Base-by-base conservation (phyloP, 2,329 filamentous ascomycete species). In the Lecanoromycetidae sp. region DNA sequence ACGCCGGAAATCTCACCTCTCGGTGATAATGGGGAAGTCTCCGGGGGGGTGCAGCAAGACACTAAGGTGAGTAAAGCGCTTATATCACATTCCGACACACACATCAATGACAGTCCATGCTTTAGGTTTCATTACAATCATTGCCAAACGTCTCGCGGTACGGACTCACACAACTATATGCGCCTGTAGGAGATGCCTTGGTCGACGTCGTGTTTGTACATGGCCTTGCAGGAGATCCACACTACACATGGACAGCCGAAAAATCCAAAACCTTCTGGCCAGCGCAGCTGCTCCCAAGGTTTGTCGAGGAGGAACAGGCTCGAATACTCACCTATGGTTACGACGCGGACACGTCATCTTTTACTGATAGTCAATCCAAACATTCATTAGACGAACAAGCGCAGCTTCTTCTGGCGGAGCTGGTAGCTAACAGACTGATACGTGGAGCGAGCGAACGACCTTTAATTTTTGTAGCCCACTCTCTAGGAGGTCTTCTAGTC, bases 391-490 rank as follows among this genome's bases (percentile, higher is more conserved):
- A 55, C 42, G 54, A 55, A 12, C 53, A 55, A 37, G 52, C 53
- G 22, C 52, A 55, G 15, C 44, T 39, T 36, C 44, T 55, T 27
- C 41, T 54, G 34, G 51, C 51, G 17, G 46, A 26, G 22, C 43
- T 55, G 30, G 38, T 23, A 23, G 49, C 52, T 15, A 55, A 52
- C 39, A 46, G 53, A 36, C 37, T 43, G 5, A 46, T 53, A 17
- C 46, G 49, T 7, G 58, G 62, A 49, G 55, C 59, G 46, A 57
- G 56, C 20, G 53, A 52, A 29, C 43, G 60, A 22, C 61, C 58
- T 4, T 63, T 68, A 23, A 62, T 67, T 20, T 68, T 67, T 49
- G 43, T 67, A 15, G 66, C 62, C 26, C 64, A 67, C 51, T 66
- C 63, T 22, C 58, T 67, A 10, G 65, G 65, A 17, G 65, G 66